Base-by-base conservation (phyloP, 257 asterid genomes). In the Ilex asprella region DNA sequence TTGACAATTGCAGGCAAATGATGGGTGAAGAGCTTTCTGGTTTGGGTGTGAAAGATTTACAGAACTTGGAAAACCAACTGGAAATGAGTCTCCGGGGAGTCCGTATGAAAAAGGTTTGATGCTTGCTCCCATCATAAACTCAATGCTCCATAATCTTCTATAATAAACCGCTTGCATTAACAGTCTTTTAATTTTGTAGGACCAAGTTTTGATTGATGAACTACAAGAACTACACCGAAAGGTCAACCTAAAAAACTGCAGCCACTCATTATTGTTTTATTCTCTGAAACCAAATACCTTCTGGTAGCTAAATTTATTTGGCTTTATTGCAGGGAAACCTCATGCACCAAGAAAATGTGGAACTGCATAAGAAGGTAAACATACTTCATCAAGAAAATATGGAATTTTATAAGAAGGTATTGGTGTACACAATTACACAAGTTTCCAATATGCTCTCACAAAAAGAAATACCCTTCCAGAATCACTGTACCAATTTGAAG, bases 1-100 rank as follows among this genome's bases (percentile, higher is more conserved):
- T 41, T 53, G 55, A 62, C 57, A 30, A 62, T 63, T 27, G 68
- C 76, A 86, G 92, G 81, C 79, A 78, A 72, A 72, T 86, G 81
- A 80, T 76, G 85, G 95, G 92, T 12, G 87, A 84, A 71, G 86
- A 82, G 62, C 87, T 86, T 76, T 74, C 83, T 62, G 82, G 85
- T 72, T 70, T 86, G 61, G 68, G 62, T 66, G 76, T 84, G 52
- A 78, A 75, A 61, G 95, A 82, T 67, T 75, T 86, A 55, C 87
- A 80, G 61, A 80, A 66, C 77, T 66, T 86, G 75, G 95, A 84
- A 74, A 84, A 75, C 56, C 84, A 80, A 74, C 81, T 86, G 68
- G 95, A 86, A 66, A 76, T 58, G 65, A 80, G 92, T 62, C 86
- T 84, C 46, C 82, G 78, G 44, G 72, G 80, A 61, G 83, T 86